phyloP scores from a whole-genome alignment of 495 filamentous ascomycete genomes.

The Daldinia decipiens region DNA sequence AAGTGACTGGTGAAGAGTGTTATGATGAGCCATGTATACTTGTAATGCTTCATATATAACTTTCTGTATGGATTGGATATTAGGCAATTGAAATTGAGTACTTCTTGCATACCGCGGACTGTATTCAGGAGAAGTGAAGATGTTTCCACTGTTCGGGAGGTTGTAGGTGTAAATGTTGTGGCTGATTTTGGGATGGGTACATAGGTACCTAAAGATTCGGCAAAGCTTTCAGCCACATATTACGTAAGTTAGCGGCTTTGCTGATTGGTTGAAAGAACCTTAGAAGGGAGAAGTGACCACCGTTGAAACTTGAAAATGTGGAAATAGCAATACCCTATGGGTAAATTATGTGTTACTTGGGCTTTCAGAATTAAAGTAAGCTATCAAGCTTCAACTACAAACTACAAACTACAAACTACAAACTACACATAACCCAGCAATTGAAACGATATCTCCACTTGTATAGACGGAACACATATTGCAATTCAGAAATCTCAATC shows the following conservation, averaged over 20 bases:
- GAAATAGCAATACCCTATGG: constrained; percentile 18
- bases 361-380: constrained; percentile 4
- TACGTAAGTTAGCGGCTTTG: constrained; percentile 9
- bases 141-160: no score
- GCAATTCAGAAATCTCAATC: constrained; percentile 2
- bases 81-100: no score
- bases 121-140: no score
- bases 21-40: neutral
- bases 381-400: constrained; percentile 13
- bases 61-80: no score
- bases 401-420: constrained; percentile 2
- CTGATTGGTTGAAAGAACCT: constrained; percentile 22
- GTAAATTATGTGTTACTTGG: constrained; percentile 30
- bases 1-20: neutral
- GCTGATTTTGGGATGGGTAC: no score
- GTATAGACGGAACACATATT: neutral
- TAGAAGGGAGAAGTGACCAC: constrained; percentile 41
- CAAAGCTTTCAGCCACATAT: constrained; percentile 13
- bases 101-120: no score
- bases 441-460: neutral
- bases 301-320: constrained; percentile 37
- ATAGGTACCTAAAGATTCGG: neutral
- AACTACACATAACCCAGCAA: neutral
- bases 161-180: no score
- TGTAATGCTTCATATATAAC: neutral